A percentile compares a stretch with the other conserved stretches of the same genome.
These are phyloP conservation scores for Euphrasia arctica DNA, from an alignment of 305 asterid species.

Conservation along the genomic window DNA sequence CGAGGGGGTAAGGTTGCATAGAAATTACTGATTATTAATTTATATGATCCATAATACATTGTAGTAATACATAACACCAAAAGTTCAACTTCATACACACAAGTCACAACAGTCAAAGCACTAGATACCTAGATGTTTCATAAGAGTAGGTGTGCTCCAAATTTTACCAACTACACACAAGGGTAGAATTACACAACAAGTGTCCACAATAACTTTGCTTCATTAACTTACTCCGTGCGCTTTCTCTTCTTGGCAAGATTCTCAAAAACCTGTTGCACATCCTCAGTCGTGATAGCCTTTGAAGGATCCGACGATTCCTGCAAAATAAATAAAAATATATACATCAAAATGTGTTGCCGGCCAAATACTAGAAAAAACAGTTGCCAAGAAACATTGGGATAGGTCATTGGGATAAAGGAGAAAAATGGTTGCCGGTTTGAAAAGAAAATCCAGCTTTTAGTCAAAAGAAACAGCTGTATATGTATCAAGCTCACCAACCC, in stretches of 20 bases:
- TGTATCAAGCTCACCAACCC: background rate
- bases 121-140: background rate
- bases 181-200: constrained; percentile 5
- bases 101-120: constrained; percentile 20
- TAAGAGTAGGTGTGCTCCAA: background rate
- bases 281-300: constrained; percentile 77
- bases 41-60: constrained; percentile 11
- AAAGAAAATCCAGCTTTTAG: background rate
- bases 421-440: background rate
- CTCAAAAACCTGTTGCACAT: constrained; percentile 83
- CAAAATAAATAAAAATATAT: background rate
- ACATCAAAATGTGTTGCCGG: background rate
- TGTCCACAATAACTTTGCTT: background rate
- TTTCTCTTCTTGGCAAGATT: constrained; percentile 88
- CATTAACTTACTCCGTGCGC: constrained; percentile 44
- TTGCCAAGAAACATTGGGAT: background rate
- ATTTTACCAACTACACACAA: constrained; percentile 18
- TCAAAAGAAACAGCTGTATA: background rate
- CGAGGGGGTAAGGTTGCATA: background rate
- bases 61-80: background rate
- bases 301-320: constrained; percentile 86
- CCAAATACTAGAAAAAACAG: background rate
- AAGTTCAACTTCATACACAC: background rate
- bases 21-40: background rate
- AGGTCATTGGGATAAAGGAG: background rate